Evolutionary conservation across 257 asterid genomes (phyloP).

Genomic region (Asclepias syriaca): DNA sequence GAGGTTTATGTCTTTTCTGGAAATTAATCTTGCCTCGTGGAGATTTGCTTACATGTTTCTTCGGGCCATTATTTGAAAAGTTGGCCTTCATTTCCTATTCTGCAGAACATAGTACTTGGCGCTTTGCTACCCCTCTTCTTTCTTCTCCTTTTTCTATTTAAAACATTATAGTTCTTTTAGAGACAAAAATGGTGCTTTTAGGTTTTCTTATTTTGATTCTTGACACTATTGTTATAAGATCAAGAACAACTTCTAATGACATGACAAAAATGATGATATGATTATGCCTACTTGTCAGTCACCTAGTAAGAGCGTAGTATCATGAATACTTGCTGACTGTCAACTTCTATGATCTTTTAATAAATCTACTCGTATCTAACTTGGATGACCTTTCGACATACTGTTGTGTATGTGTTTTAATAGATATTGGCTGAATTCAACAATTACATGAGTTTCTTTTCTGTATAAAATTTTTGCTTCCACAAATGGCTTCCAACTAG

Average conservation of each 20-base stretch:
- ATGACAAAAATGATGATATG: not conserved
- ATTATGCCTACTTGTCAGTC: not conserved
- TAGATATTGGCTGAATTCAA: not conserved
- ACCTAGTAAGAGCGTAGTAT: not conserved
- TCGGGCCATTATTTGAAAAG: not conserved
- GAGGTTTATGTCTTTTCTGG: conserved; percentile 44
- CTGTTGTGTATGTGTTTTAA: not conserved
- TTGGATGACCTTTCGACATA: not conserved
- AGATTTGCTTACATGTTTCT: not conserved
- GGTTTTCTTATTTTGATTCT: not conserved
- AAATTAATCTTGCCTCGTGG: not conserved
- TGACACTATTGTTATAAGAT: not conserved
- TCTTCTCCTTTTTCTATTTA: not conserved
- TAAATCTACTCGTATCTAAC: not conserved
- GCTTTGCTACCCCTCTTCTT: not conserved
- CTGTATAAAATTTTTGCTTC: not conserved
- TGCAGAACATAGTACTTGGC: not conserved
- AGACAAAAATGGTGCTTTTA: not conserved
- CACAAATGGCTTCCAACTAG: not conserved
- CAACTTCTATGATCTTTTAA: not conserved
- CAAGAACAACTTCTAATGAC: not conserved
- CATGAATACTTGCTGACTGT: not conserved
- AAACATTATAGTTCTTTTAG: not conserved
- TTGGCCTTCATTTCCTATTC: not conserved
- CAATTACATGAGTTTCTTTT: not conserved